Evolutionary conservation across 2,329 filamentous ascomycete species (phyloP).

Genomic region (Hypoxylon rubiginosum): DNA sequence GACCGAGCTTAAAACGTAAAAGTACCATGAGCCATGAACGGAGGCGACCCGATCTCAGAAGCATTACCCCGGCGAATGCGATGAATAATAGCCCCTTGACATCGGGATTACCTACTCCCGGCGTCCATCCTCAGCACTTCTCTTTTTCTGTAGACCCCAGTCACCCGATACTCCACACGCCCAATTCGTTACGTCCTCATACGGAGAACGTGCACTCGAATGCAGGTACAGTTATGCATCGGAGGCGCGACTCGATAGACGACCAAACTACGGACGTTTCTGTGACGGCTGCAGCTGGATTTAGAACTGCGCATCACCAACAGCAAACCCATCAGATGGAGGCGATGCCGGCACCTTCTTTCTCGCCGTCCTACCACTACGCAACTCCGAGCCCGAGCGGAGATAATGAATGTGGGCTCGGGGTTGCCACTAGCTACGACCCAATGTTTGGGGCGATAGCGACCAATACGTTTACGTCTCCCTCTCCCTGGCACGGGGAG

Average conservation of each 20-base stretch:
- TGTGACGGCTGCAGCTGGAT: constrained; percentile 57
- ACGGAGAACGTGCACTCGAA: constrained; percentile 50
- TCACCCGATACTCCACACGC: constrained; percentile 57
- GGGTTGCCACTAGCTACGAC: constrained; percentile 60
- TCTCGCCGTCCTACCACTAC: constrained; percentile 61
- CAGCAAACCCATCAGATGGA: constrained; percentile 50
- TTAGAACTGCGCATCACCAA: constrained; percentile 50
- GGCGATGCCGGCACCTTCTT: constrained; percentile 52
- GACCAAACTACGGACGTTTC: constrained; percentile 54
- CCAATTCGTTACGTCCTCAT: constrained; percentile 55
- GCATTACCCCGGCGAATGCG: constrained; percentile 53
- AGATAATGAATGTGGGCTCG: constrained; percentile 50
- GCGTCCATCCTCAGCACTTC: constrained; percentile 54
- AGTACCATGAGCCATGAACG: constrained; percentile 57
- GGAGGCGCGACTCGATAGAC: constrained; percentile 53
- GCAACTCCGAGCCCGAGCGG: constrained; percentile 53
- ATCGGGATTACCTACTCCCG: constrained; percentile 49
- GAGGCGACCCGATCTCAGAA: constrained; percentile 57
- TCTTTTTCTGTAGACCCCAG: constrained; percentile 57
- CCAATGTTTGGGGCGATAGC: constrained; percentile 71
- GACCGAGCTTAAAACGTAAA: constrained; percentile 65
- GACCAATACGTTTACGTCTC: constrained; percentile 66
- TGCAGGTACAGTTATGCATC: constrained; percentile 49
- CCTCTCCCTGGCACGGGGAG: constrained; percentile 64
- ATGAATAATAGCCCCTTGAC: constrained; percentile 47